A percentile compares a stretch with the other conserved stretches of the same genome.
Evolutionary conservation across 805 yeast genomes (phyloP).

Genomic region (Metschnikowia reukaufii): DNA sequence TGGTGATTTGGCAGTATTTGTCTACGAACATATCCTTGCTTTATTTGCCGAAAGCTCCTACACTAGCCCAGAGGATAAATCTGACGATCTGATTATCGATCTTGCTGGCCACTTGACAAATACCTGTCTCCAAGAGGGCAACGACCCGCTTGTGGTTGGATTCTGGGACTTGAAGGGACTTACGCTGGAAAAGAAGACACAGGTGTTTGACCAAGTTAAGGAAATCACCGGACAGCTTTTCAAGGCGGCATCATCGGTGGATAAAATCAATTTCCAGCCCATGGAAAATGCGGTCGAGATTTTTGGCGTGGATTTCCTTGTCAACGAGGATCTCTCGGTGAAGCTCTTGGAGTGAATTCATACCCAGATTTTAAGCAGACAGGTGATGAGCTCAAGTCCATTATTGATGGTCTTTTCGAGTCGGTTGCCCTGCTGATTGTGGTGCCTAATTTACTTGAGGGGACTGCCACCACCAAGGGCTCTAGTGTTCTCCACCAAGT

Average conservation of each 20-base stretch:
- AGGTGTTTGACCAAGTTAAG: constrained; percentile 56
- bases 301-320: constrained; percentile 86
- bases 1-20: constrained; percentile 76
- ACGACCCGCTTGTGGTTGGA: constrained; percentile 56
- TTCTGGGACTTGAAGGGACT: constrained; percentile 55
- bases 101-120: constrained; percentile 86
- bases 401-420: constrained; percentile 68
- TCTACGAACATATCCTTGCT: constrained; percentile 76
- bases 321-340: constrained; percentile 55
- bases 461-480: not conserved
- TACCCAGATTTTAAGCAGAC: constrained; percentile 98
- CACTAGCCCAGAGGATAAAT: constrained; percentile 24
- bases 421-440: constrained; percentile 39
- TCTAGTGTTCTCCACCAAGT: constrained; percentile 9
- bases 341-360: constrained; percentile 82
- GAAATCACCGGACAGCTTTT: constrained; percentile 68
- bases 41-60: constrained; percentile 69
- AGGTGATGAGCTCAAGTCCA: constrained; percentile 65
- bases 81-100: constrained; percentile 34
- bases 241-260: constrained; percentile 77
- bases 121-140: constrained; percentile 78
- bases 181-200: constrained; percentile 28
- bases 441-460: not conserved
- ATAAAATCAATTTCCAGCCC: constrained; percentile 82
- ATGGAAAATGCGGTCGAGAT: constrained; percentile 78